Percentiles rank a stretch among this genome's conserved stretches.
phyloP scores from a whole-genome alignment of 2,329 filamentous ascomycete genomes.

The Xylariaceae sp. region DNA sequence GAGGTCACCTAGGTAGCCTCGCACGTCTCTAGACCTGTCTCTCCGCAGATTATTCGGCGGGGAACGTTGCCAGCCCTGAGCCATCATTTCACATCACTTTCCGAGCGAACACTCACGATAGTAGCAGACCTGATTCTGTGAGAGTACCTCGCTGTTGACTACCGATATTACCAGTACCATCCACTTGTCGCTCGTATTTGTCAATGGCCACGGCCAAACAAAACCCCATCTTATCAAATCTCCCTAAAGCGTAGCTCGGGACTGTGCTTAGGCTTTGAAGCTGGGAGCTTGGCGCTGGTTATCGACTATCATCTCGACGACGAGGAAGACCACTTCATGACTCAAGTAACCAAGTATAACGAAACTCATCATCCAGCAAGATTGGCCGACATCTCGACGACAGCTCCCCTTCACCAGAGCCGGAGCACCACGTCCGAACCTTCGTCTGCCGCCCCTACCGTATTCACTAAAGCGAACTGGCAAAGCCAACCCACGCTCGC shows the following conservation, averaged over 20 bases:
- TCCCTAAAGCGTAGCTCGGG: conserved; percentile 35
- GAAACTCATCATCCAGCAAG: conserved; percentile 34
- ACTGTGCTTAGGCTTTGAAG: conserved; percentile 31
- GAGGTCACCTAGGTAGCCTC: not conserved
- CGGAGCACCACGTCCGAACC: conserved; percentile 33
- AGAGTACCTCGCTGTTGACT: conserved; percentile 18
- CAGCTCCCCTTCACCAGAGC: conserved; percentile 31
- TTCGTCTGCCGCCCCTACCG: conserved; percentile 28
- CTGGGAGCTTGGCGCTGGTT: conserved; percentile 33
- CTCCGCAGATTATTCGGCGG: conserved; percentile 15
- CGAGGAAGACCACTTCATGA: conserved; percentile 41
- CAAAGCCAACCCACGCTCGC: conserved; percentile 32
- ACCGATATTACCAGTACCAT: conserved; percentile 19
- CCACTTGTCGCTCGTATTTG: conserved; percentile 28
- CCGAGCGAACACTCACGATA: not conserved
- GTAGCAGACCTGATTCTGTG: conserved; percentile 6
- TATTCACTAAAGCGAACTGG: conserved; percentile 33
- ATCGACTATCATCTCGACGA: conserved; percentile 19
- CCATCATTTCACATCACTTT: not conserved
- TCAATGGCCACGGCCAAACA: conserved; percentile 41
- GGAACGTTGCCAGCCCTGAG: conserved; percentile 10
- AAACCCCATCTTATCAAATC: conserved; percentile 30
- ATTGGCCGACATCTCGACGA: conserved; percentile 35
- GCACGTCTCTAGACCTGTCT: not conserved
- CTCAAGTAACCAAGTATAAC: conserved; percentile 37